Evolutionary conservation across 495 filamentous ascomycete species (phyloP).

Genomic region (Xylaria curta): DNA sequence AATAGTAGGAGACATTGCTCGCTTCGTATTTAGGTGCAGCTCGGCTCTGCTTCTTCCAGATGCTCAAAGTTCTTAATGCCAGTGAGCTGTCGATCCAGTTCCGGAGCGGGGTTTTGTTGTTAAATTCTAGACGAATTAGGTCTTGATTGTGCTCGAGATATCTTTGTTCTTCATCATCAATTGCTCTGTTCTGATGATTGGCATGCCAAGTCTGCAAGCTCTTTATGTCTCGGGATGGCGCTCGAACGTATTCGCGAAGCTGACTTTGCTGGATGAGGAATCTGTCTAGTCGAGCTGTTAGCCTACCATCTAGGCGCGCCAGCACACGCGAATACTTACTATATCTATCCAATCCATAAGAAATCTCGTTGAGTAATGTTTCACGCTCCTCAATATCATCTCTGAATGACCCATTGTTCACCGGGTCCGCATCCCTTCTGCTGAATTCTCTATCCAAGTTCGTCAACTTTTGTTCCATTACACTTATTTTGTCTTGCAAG

Average conservation of each 20-base stretch:
- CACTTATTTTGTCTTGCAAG: background rate
- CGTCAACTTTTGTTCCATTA: background rate
- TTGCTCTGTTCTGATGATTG: background rate
- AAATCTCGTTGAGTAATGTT: background rate
- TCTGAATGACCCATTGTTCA: background rate
- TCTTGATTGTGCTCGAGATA: background rate
- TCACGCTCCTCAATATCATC: background rate
- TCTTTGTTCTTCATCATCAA: background rate
- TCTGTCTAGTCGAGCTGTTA: background rate
- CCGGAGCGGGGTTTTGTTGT: background rate
- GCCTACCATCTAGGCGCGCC: background rate
- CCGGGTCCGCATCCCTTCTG: background rate
- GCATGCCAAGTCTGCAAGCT: background rate
- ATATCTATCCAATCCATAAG: background rate
- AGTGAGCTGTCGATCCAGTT: background rate
- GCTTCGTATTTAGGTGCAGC: background rate
- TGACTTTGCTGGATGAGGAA: slow-evolving; percentile 8
- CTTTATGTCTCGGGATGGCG: background rate
- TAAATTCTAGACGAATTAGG: background rate
- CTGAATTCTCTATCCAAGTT: background rate
- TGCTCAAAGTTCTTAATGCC: background rate
- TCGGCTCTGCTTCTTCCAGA: slow-evolving; percentile 9
- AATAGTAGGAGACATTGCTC: slow-evolving; percentile 6
- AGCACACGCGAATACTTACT: background rate
- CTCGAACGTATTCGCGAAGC: background rate